Percentiles rank a stretch among this genome's conserved stretches.
These are phyloP conservation scores for Fusarium oligoseptatum DNA, from an alignment of 2,329 filamentous ascomycete genomes.

Conservation along the genomic window DNA sequence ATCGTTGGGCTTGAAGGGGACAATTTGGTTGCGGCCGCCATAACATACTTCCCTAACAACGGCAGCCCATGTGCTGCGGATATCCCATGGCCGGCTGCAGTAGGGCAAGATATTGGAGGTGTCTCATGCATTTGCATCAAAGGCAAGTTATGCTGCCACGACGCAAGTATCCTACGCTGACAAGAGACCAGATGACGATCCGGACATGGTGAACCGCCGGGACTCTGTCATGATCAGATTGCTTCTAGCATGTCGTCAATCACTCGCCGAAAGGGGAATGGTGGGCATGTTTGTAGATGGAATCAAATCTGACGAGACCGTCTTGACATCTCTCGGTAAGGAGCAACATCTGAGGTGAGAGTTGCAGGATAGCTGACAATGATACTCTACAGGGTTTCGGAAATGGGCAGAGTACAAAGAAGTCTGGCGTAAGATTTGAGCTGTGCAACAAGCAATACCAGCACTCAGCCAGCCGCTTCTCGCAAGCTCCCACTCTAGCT, in stretches of 20 bases:
- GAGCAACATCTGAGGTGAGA: not conserved
- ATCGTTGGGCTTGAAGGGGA: constrained; percentile 65
- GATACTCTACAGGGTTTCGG: constrained; percentile 61
- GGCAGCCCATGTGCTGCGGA: constrained; percentile 63
- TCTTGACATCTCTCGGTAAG: constrained; percentile 67
- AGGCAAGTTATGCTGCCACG: constrained; percentile 56
- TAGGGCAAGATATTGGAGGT: constrained; percentile 67
- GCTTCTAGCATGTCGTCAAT: constrained; percentile 64
- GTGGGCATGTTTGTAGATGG: constrained; percentile 68
- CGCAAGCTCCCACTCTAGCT: constrained; percentile 8
- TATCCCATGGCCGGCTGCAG: constrained; percentile 67
- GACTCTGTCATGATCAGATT: constrained; percentile 67
- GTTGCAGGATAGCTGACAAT: constrained; percentile 18
- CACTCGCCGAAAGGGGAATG: constrained; percentile 64
- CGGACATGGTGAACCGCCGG: constrained; percentile 57
- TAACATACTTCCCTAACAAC: constrained; percentile 65
- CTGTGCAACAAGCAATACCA: constrained; percentile 1
- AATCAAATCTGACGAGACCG: constrained; percentile 63
- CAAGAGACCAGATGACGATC: constrained; percentile 56
- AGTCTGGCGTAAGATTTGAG: constrained; percentile 61
- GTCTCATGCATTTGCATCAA: constrained; percentile 72
- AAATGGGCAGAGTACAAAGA: constrained; percentile 71
- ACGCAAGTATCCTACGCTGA: constrained; percentile 18
- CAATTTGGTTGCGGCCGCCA: constrained; percentile 64
- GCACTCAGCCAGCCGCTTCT: not conserved